A percentile compares a stretch with the other conserved stretches of the same genome.
Conservation (phyloP, 169 alveolate species). For the Babesia ovata region DNA sequence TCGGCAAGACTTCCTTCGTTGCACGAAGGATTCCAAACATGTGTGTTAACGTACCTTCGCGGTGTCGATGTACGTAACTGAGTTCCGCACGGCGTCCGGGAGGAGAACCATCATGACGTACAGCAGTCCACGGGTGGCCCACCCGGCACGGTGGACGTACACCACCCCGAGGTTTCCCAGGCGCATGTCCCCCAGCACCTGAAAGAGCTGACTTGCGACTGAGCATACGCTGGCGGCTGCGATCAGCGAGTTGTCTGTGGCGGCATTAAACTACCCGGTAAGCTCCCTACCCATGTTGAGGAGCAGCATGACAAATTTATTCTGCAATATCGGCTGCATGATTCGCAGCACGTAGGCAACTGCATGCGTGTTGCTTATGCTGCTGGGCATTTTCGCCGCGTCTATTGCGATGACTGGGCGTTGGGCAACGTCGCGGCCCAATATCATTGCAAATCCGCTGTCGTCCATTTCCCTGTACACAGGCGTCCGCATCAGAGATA, state of each 20-base stretch:
- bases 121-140: conserved; percentile 55
- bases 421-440: conserved; percentile 35
- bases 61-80: conserved; percentile 51
- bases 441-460: conserved; percentile 37
- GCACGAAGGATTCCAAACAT: not conserved
- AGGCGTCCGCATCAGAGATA: conserved; percentile 53
- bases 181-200: conserved; percentile 49
- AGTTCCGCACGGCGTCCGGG: conserved; percentile 47
- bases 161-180: conserved; percentile 52
- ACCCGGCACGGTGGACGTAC: conserved; percentile 60
- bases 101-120: conserved; percentile 45
- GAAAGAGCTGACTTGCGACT: conserved; percentile 43
- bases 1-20: not conserved
- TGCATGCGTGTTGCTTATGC: conserved; percentile 16
- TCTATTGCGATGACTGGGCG: conserved; percentile 65
- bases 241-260: conserved; percentile 54
- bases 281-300: conserved; percentile 54
- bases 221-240: conserved; percentile 28
- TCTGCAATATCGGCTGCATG: conserved; percentile 48
- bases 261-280: not conserved
- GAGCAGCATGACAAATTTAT: conserved; percentile 33
- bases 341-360: conserved; percentile 54
- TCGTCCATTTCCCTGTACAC: conserved; percentile 43
- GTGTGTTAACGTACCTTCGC: conserved; percentile 25
- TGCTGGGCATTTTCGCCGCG: conserved; percentile 17